Evolutionary conservation across 345 rosid species (phyloP), one percentile per base, ranked within the genome.

Genomic region (Salix exigua): DNA sequence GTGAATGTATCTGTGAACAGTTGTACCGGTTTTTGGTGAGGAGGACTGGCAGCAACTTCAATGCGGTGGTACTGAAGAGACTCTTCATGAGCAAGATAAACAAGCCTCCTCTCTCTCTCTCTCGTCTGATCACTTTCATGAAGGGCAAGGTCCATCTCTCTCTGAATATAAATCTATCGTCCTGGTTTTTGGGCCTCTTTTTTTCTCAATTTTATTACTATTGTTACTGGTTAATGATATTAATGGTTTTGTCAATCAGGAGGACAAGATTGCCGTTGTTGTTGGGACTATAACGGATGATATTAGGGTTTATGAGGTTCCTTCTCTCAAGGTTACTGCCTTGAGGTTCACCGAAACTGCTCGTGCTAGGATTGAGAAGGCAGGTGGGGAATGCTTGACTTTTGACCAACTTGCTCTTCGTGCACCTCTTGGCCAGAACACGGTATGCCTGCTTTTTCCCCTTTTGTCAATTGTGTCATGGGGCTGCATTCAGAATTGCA

Each of bases 311-410:
- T 91, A 89, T 64, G 96, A 91, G 53, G 94, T 95, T 64, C 99
- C 99, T 2, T 86, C 94, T 1, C 35, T 95, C 79, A 95, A 91
- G 80, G 89, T 95, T 16, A 89, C 97, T 72, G 99, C 99, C 30
- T 79, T 95, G 82, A 87, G 93, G 82, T 93, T 95, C 85, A 93
- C 99, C 0, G 97, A 95, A 87, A 93, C 91, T 2, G 99, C 96
- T 0, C 89, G 97, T 66, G 97, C 98, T 16, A 92, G 98, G 80
- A 94, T 94, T 66, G 98, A 91, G 92, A 94, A 91, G 81, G 97
- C 97, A 13, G 99, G 99, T 78, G 98, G 98, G n/a, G 94, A 94
- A 68, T 94, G 98, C 88, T 79, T 92, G 85, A 94, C 98, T 13
- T 94, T 94, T 79, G 98, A 94, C 61, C 97, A 91, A 76, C 94